Evolutionary conservation across 176 grass and related monocot genomes (phyloP).

Genomic region (Musa schizocarpa): DNA sequence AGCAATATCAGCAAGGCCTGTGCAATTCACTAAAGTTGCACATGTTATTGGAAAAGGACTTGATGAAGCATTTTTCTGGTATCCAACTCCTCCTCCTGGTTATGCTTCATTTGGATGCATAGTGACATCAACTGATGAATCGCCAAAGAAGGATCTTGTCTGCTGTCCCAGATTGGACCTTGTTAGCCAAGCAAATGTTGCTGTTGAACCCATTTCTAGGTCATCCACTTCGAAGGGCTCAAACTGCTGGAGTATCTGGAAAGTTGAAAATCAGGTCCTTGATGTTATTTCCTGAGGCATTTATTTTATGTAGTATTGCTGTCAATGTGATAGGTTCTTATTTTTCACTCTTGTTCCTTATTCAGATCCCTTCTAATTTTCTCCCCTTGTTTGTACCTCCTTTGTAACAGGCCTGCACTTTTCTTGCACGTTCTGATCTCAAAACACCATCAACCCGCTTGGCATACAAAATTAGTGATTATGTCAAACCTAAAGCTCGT

Average conservation of each 20-base stretch:
- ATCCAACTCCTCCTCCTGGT: slow-evolving; percentile 78
- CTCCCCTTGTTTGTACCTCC: neutral
- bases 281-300: neutral
- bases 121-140: slow-evolving; percentile 73
- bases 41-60: slow-evolving; percentile 66
- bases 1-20: slow-evolving; percentile 65
- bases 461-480: slow-evolving; percentile 74
- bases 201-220: slow-evolving; percentile 64
- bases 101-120: slow-evolving; percentile 89
- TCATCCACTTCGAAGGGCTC: slow-evolving; percentile 73
- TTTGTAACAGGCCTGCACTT: slow-evolving; percentile 69
- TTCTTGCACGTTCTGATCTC: slow-evolving; percentile 80
- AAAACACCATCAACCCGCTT: slow-evolving; percentile 73
- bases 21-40: slow-evolving; percentile 74
- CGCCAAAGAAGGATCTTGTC: slow-evolving; percentile 66
- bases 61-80: slow-evolving; percentile 91
- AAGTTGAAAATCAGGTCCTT: slow-evolving; percentile 87
- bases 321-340: slow-evolving; percentile 4
- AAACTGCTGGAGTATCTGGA: slow-evolving; percentile 96
- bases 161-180: slow-evolving; percentile 79
- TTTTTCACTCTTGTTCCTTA: slow-evolving; percentile 8
- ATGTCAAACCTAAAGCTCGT: slow-evolving; percentile 72
- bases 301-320: slow-evolving; percentile 6
- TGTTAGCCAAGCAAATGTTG: slow-evolving; percentile 69
- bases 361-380: slow-evolving; percentile 7